Evolutionary conservation across 345 rosid species (phyloP).

Genomic region (Eucalyptus marginata): DNA sequence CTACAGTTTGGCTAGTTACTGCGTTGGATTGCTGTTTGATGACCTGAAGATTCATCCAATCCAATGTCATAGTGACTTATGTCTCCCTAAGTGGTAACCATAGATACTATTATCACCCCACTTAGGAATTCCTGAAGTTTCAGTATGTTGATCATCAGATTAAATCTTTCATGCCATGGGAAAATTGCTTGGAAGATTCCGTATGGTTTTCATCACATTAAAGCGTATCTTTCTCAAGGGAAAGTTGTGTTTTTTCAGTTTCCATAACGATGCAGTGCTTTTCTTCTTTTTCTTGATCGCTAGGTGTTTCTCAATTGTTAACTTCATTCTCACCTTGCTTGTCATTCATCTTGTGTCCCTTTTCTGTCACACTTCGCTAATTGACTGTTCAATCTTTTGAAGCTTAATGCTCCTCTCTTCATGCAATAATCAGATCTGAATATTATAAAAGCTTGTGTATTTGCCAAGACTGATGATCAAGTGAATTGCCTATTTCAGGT

Average conservation of each 20-base stretch:
- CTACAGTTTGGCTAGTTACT: background rate
- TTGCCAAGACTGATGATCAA: background rate
- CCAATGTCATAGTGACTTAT: background rate
- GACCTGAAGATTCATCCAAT: background rate
- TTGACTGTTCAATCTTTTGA: background rate
- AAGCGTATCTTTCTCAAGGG: background rate
- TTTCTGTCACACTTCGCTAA: background rate
- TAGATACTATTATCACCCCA: background rate
- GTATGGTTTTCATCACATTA: background rate
- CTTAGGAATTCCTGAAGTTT: background rate
- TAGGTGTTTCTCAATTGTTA: background rate
- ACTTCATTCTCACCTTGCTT: background rate
- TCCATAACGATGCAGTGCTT: background rate
- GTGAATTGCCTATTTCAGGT: slow-evolving; percentile 20
- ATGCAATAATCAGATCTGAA: background rate
- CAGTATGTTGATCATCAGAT: background rate
- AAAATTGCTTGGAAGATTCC: background rate
- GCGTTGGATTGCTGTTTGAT: background rate
- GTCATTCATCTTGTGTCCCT: background rate
- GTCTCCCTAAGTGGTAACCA: background rate
- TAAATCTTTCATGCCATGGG: background rate
- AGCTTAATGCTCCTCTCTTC: background rate
- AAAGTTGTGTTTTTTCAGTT: background rate
- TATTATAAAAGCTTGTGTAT: background rate
- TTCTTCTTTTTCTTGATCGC: background rate